Percentiles rank a stretch among this genome's conserved stretches.
phyloP scores from a whole-genome alignment of 495 filamentous ascomycete species.

The Xeromyces bisporus region DNA sequence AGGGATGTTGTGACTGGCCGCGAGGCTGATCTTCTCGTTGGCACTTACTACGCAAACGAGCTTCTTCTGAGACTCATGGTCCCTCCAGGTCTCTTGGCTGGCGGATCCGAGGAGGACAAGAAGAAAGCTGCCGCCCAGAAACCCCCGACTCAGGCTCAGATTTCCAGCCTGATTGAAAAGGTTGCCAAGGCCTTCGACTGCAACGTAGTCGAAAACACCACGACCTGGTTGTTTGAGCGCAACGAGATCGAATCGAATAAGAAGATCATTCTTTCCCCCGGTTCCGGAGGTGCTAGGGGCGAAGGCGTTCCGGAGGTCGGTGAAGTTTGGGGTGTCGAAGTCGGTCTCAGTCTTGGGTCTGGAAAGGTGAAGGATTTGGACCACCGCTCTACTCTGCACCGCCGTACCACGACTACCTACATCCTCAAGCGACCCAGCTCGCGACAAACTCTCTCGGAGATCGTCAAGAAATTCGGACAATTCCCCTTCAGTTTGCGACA shows the following conservation, averaged over 20 bases:
- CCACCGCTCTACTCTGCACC: conserved; percentile 79
- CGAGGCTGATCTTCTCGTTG: conserved; percentile 72
- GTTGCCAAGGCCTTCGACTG: conserved; percentile 79
- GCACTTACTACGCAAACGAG: conserved; percentile 91
- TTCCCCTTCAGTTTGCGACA: conserved; percentile 98
- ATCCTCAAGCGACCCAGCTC: conserved; percentile 83
- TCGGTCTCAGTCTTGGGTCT: conserved; percentile 74
- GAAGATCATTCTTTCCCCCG: conserved; percentile 88
- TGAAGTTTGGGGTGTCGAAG: conserved; percentile 95
- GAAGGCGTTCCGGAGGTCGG: conserved; percentile 82
- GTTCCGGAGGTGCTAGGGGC: conserved; percentile 70
- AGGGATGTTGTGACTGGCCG: conserved; percentile 48
- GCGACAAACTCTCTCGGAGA: conserved; percentile 74
- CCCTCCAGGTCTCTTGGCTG: conserved; percentile 66
- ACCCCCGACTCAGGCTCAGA: conserved; percentile 62
- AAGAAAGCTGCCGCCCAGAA: conserved; percentile 72
- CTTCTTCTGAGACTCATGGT: conserved; percentile 79
- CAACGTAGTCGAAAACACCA: conserved; percentile 92
- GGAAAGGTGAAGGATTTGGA: conserved; percentile 87
- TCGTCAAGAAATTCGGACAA: conserved; percentile 87
- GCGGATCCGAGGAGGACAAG: conserved; percentile 85
- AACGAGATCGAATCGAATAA: conserved; percentile 97
- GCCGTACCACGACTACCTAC: conserved; percentile 80
- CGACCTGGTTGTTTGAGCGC: conserved; percentile 83
- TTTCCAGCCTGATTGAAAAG: conserved; percentile 77